Percentiles rank a stretch among this genome's conserved stretches.
Conservation (phyloP, 805 yeast genomes). For the Yamadazyma sp. region DNA sequence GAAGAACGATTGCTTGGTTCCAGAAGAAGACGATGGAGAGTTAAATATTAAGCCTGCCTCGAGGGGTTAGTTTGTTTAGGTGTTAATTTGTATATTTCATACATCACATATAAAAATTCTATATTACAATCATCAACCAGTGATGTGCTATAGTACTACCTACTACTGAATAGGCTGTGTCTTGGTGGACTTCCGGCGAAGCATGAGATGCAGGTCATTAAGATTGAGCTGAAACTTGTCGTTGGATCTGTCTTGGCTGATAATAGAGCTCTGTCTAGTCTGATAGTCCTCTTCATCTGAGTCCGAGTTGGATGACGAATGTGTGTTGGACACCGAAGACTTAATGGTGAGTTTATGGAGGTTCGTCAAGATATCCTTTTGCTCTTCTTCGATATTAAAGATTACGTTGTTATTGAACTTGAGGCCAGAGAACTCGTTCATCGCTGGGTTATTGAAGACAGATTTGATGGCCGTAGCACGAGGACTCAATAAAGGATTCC, state of each 20-base stretch:
- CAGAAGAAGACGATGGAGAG: constrained; percentile 61
- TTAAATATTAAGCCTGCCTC: constrained; percentile 38
- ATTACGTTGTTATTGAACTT: constrained; percentile 28
- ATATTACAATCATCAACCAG: constrained; percentile 8
- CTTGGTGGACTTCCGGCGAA: constrained; percentile 48
- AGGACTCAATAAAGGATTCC: constrained; percentile 28
- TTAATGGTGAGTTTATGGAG: constrained; percentile 19
- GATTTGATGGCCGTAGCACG: constrained; percentile 41
- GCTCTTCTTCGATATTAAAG: constrained; percentile 23
- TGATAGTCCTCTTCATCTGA: constrained; percentile 23
- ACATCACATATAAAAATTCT: constrained; percentile 3
- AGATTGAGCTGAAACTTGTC: constrained; percentile 58
- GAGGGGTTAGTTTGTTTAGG: constrained; percentile 21
- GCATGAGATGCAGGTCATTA: constrained; percentile 62
- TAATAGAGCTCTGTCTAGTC: constrained; percentile 40
- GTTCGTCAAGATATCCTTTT: constrained; percentile 24
- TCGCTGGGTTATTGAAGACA: constrained; percentile 45
- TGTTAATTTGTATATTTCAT: neutral
- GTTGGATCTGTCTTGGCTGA: constrained; percentile 35
- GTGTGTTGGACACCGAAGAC: constrained; percentile 11
- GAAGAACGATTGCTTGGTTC: constrained; percentile 71
- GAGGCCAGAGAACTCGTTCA: constrained; percentile 32
- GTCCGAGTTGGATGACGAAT: constrained; percentile 17
- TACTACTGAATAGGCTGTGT: too few species aligned
- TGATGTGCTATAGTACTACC: too few species aligned